phyloP scores from a whole-genome alignment of 2,329 filamentous ascomycete species.

The Fusarium sp. region DNA sequence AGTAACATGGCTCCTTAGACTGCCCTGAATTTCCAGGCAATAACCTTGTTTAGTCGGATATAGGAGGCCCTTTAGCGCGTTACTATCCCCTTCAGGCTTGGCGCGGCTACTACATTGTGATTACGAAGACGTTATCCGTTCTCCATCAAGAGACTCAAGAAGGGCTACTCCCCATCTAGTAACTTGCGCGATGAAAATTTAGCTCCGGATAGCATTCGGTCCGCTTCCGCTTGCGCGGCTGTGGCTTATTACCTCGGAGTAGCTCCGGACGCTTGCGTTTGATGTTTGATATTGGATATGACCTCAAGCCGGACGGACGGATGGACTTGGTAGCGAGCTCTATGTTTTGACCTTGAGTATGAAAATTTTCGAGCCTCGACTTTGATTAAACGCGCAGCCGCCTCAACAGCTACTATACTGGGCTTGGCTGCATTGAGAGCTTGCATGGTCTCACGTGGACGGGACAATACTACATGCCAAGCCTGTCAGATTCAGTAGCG shows the following conservation, averaged over 20 bases:
- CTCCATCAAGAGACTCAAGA: too few species aligned
- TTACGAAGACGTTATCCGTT: background rate
- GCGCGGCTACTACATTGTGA: background rate
- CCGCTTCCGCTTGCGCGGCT: background rate
- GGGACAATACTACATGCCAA: background rate
- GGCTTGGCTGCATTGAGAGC: too few species aligned
- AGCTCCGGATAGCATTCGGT: background rate
- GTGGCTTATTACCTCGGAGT: background rate
- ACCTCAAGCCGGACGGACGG: too few species aligned
- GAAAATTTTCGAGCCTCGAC: too few species aligned
- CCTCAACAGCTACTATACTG: too few species aligned
- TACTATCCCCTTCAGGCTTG: background rate
- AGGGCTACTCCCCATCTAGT: background rate
- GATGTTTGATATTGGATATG: background rate
- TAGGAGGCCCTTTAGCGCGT: too few species aligned
- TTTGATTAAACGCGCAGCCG: too few species aligned
- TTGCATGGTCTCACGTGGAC: too few species aligned
- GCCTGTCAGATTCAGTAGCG: background rate
- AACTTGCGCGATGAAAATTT: background rate
- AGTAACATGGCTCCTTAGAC: slow-evolving; percentile 3
- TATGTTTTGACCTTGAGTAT: too few species aligned
- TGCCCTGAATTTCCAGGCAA: slow-evolving; percentile 4
- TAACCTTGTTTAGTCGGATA: background rate
- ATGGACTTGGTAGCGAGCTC: too few species aligned
- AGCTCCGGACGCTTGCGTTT: background rate